Percentiles rank a stretch among this genome's conserved stretches.
phyloP scores from a whole-genome alignment of 805 yeast genomes.

The Wickerhamomyces subpelliculosus region DNA sequence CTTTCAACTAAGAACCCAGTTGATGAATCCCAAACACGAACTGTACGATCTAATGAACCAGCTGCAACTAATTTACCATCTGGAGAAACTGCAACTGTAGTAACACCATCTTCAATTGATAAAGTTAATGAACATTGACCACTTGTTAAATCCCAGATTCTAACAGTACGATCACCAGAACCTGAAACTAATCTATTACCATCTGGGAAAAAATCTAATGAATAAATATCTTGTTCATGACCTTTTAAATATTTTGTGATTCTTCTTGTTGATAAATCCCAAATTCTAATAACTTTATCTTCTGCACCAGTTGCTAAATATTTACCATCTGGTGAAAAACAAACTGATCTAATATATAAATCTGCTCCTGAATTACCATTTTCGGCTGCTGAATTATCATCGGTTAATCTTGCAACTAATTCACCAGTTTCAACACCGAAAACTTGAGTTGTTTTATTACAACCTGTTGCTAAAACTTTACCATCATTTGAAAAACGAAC shows the following conservation, averaged over 20 bases:
- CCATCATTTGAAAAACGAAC: constrained; percentile 91
- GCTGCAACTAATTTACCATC: constrained; percentile 94
- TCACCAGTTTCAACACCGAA: constrained; percentile 90
- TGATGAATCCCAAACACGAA: constrained; percentile 93
- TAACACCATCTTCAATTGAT: constrained; percentile 94
- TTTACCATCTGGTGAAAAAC: constrained; percentile 94
- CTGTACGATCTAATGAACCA: constrained; percentile 91
- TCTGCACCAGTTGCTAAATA: constrained; percentile 92
- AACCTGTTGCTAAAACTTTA: constrained; percentile 90
- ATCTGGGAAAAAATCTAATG: constrained; percentile 89
- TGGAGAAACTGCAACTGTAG: constrained; percentile 95
- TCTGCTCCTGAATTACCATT: constrained; percentile 51
- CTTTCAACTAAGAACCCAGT: constrained; percentile 90
- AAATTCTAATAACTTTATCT: constrained; percentile 84
- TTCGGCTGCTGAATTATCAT: constrained; percentile 51
- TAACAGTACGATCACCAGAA: constrained; percentile 91
- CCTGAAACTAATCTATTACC: constrained; percentile 93
- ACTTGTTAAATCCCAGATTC: constrained; percentile 91
- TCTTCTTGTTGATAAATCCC: constrained; percentile 86
- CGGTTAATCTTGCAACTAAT: constrained; percentile 77
- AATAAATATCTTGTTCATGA: constrained; percentile 96
- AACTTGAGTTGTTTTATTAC: constrained; percentile 93
- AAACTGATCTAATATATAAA: constrained; percentile 88
- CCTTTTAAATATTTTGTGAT: constrained; percentile 84
- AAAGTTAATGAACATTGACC: constrained; percentile 86